These are phyloP conservation scores for Arctium lappa DNA, from an alignment of 129 eudicot genomes.

Conservation along the genomic window DNA sequence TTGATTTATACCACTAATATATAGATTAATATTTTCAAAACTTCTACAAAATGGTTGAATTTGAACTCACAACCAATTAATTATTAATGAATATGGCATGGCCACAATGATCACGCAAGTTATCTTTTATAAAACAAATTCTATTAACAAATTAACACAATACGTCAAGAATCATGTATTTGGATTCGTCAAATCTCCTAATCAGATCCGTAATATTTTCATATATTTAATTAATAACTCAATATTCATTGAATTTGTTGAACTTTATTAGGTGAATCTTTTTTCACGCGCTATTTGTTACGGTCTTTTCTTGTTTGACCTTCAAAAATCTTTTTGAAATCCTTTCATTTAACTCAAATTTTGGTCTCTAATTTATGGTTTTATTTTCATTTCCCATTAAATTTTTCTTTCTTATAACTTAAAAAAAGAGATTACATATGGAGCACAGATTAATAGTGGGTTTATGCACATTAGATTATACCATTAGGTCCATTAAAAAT, in stretches of 20 bases:
- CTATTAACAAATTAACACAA: background rate
- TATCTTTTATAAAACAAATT: background rate
- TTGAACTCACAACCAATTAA: background rate
- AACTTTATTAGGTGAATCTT: background rate
- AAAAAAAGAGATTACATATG: conserved; percentile 1
- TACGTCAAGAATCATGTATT: background rate
- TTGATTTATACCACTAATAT: background rate
- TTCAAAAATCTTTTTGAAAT: background rate
- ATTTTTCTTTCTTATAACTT: background rate
- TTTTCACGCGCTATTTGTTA: background rate
- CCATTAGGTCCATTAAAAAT: background rate
- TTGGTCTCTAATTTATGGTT: background rate
- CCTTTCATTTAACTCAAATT: background rate
- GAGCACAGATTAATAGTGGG: conserved; percentile 22
- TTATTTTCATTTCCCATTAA: background rate
- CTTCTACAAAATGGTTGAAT: background rate
- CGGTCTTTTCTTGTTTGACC: conserved; percentile 8
- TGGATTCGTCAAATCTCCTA: background rate
- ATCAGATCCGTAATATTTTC: conserved; percentile 6
- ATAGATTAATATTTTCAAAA: background rate
- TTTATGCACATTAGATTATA: background rate
- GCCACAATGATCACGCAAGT: background rate
- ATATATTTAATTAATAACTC: conserved; percentile 1
- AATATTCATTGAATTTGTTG: background rate
- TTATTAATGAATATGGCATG: background rate